Conservation (phyloP, 2,329 filamentous ascomycete species). For the Xylaria sp. region DNA sequence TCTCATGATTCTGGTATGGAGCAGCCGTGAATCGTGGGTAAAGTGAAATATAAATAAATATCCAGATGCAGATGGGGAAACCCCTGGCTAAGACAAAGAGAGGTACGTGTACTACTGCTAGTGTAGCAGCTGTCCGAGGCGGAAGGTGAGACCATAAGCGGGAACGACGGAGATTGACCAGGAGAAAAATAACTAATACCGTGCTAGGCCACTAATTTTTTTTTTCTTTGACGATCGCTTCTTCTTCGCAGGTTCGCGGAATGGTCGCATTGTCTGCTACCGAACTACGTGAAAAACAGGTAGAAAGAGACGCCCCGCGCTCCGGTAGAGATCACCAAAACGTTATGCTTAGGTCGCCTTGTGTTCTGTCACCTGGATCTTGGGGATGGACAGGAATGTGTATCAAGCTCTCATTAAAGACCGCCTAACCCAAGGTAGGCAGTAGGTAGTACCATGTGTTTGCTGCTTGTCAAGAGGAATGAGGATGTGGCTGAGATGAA, state of each 20-base stretch:
- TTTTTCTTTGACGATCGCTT: background rate
- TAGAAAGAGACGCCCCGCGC: background rate
- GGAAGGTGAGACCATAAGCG: conserved; percentile 16
- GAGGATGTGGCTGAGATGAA: conserved; percentile 2
- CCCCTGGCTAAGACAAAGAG: background rate
- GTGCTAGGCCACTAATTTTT: background rate
- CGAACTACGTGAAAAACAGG: background rate
- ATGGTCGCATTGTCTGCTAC: background rate
- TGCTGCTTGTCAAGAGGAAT: conserved; percentile 7
- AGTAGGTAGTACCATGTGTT: background rate
- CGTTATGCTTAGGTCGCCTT: background rate
- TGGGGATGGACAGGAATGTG: background rate
- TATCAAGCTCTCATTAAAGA: background rate
- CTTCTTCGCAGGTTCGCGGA: conserved; percentile 4
- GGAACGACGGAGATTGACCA: conserved; percentile 30
- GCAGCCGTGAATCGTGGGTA: conserved; percentile 14
- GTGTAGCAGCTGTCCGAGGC: background rate
- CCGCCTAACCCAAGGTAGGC: conserved; percentile 2
- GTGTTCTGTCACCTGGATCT: background rate
- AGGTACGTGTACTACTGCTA: no score
- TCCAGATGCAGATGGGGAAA: conserved; percentile 11
- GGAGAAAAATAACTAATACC: no score
- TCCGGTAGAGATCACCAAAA: background rate
- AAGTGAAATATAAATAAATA: conserved; percentile 3
- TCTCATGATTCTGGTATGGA: conserved; percentile 18